Percentiles rank a stretch among this genome's conserved stretches.
Conservation (phyloP, 495 filamentous ascomycete genomes). For the Penicillium canariense region DNA sequence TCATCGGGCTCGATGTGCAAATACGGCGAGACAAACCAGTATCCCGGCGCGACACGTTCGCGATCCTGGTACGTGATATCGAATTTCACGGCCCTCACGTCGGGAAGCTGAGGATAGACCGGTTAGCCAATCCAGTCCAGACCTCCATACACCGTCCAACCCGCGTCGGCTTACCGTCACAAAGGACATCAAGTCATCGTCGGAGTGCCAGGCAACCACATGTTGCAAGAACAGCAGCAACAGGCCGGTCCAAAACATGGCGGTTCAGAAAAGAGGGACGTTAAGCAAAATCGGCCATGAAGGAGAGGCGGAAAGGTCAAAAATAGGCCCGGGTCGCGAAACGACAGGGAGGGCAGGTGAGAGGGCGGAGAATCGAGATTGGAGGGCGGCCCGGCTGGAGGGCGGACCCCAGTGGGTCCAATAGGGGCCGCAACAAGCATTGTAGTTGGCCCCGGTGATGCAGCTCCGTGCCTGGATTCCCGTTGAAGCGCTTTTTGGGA, state of each 20-base stretch:
- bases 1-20: constrained; percentile 26
- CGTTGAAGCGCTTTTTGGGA: neutral
- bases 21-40: constrained; percentile 40
- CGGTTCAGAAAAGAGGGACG: constrained; percentile 17
- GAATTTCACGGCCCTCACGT: constrained; percentile 31
- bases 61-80: constrained; percentile 29
- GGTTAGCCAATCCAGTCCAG: neutral
- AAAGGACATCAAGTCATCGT: constrained; percentile 27
- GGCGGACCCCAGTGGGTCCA: constrained; percentile 5
- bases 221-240: constrained; percentile 15
- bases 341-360: neutral
- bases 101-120: constrained; percentile 23
- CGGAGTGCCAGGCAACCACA: constrained; percentile 15
- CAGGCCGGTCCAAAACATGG: constrained; percentile 19
- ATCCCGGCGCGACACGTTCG: constrained; percentile 27
- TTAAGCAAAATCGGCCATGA: constrained; percentile 16
- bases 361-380: neutral
- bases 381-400: neutral
- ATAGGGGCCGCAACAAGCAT: constrained; percentile 8
- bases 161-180: constrained; percentile 13
- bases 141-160: neutral
- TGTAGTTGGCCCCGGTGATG: constrained; percentile 3
- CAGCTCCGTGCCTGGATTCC: neutral
- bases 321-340: neutral
- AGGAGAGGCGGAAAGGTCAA: neutral